phyloP scores from a whole-genome alignment of 345 rosid species.

The Rhizophora mangle region DNA sequence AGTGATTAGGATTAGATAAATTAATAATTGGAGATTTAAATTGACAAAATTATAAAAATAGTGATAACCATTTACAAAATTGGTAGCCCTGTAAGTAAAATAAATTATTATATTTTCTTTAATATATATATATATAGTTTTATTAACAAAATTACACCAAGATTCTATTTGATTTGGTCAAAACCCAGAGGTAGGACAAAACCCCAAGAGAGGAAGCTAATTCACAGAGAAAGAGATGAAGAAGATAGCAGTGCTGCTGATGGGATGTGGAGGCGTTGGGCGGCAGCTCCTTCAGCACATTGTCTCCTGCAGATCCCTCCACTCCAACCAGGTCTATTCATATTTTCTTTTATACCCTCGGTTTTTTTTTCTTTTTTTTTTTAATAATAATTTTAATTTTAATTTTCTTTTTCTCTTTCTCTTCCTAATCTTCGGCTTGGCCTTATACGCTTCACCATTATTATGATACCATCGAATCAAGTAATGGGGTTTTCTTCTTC shows the following conservation, averaged over 20 bases:
- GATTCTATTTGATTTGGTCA: neutral
- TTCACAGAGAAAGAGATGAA: constrained; percentile 34
- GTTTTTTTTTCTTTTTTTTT: too few relatives aligned
- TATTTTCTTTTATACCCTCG: neutral
- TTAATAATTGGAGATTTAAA: too few relatives aligned
- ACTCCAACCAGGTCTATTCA: constrained; percentile 49
- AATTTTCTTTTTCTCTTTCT: neutral
- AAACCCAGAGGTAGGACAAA: neutral
- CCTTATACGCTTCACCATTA: neutral
- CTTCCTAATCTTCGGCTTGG: neutral
- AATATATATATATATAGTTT: too few relatives aligned
- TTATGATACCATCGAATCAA: neutral
- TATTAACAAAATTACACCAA: too few relatives aligned
- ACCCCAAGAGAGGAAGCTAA: neutral
- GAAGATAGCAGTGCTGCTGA: constrained; percentile 59
- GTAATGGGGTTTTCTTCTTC: neutral
- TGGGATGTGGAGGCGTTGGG: constrained; percentile 95
- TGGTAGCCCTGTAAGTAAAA: too few relatives aligned
- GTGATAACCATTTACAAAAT: too few relatives aligned
- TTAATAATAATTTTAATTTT: too few relatives aligned
- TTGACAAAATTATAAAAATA: too few relatives aligned
- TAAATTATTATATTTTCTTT: too few relatives aligned
- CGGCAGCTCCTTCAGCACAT: constrained; percentile 79
- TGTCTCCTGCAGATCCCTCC: constrained; percentile 81
- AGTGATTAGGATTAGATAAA: too few relatives aligned